A percentile compares a stretch with the other conserved stretches of the same genome.
These are phyloP conservation scores for Cladosporium velox DNA, from an alignment of 2,329 filamentous ascomycete species.

Conservation along the genomic window DNA sequence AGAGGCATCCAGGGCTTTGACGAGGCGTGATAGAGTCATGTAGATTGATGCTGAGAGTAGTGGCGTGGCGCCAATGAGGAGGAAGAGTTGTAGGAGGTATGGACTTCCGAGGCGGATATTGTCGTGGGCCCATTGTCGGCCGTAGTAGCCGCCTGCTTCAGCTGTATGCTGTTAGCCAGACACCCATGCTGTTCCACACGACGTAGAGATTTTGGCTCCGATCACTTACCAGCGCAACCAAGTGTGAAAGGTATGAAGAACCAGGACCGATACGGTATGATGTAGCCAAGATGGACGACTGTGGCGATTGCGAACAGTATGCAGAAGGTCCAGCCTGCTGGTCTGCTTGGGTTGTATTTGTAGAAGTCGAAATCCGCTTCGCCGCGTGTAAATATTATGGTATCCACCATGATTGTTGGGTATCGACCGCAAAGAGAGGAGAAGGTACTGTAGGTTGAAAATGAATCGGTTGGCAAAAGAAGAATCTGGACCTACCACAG, in stretches of 20 bases:
- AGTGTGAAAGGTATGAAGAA: constrained; percentile 43
- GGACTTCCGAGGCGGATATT: constrained; percentile 40
- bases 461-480: neutral
- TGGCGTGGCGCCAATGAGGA: constrained; percentile 48
- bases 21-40: constrained; percentile 48
- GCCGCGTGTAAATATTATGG: neutral
- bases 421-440: neutral
- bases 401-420: neutral
- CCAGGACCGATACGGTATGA: constrained; percentile 29
- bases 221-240: constrained; percentile 39
- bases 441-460: neutral
- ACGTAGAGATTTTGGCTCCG: no score
- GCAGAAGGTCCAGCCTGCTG: neutral
- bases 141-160: constrained; percentile 46
- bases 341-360: neutral
- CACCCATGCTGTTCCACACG: no score
- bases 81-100: constrained; percentile 46
- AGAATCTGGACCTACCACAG: neutral
- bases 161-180: constrained; percentile 30
- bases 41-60: constrained; percentile 52
- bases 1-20: constrained; percentile 29
- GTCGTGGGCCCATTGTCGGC: constrained; percentile 42
- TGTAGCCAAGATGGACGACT: neutral
- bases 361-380: constrained; percentile 7
- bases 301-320: neutral